Evolutionary conservation across 768 basidiomycete species (phyloP), one percentile per base, ranked within the genome.

Genomic region (Tephrocybe sp.): DNA sequence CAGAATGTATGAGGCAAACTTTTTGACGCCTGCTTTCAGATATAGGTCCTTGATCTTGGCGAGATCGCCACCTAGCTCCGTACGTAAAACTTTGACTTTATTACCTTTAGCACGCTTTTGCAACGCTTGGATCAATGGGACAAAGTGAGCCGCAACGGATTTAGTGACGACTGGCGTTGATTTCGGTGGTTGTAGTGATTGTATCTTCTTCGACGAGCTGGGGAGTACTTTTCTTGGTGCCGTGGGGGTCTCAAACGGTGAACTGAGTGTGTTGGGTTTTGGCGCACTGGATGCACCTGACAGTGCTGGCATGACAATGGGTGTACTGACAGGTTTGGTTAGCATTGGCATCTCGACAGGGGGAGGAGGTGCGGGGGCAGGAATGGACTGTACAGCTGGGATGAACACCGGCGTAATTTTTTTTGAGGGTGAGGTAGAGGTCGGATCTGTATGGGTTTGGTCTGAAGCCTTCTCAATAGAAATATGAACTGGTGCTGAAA

Each of bases 1-100:
- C n/a, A 52, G 20, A 5, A 63, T 55, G 30, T 60, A 68, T 16
- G 57, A 49, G 5, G 54, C 48, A 36, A 68, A 68, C 13, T 47
- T 61, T 14, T 52, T 45, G 11, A 62, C 60, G 12, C 55, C 57
- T 12, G 62, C 63, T 17, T 48, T 54, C 13, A 42, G 39, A 53
- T 66, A 66, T 6, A 60, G 36, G 16, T 43, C 16, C 20, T 54
- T 55, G 20, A 59, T 7, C 47, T 60, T 58, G 5, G 60, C 43
- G 14, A 67, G 51, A 33, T 60, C 57, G 13, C 23, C n/a, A 22
- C 58, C 63, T 16, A 65, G 39, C 26, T 59, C 54, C 11, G 49
- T 22, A 20, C 58, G 50, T 12, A 14, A 13, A 5, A 52, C 45
- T 20, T 14, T n/a, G n/a, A 34, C 26, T 14, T 42, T 39, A 8